These are phyloP conservation scores for Pseudocercospora cruenta DNA, from an alignment of 2,329 filamentous ascomycete genomes.

Conservation along the genomic window DNA sequence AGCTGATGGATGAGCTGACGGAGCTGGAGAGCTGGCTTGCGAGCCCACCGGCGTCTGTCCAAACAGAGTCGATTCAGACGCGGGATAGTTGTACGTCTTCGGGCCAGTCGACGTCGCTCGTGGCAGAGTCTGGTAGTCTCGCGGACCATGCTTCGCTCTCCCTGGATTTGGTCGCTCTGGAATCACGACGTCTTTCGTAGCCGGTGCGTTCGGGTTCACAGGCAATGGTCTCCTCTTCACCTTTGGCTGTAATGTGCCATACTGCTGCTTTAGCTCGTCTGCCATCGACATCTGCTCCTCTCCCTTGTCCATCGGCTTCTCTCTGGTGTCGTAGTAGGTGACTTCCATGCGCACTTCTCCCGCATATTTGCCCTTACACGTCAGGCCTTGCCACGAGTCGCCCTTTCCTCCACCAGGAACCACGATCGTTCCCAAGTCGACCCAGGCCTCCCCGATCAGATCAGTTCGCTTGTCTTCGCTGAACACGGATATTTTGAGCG, in stretches of 20 bases:
- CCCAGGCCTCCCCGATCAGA: constrained; percentile 90
- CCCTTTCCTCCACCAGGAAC: constrained; percentile 87
- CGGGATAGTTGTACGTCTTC: constrained; percentile 30
- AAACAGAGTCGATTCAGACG: constrained; percentile 28
- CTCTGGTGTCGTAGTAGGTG: constrained; percentile 90
- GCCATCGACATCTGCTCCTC: constrained; percentile 48
- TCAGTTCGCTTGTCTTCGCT: constrained; percentile 99
- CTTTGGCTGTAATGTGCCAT: constrained; percentile 28
- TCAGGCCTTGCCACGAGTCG: constrained; percentile 87
- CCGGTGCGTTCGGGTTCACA: constrained; percentile 65
- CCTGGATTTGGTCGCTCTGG: constrained; percentile 31
- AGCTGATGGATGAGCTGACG: constrained; percentile 8
- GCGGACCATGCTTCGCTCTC: constrained; percentile 40
- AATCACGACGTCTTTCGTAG: constrained; percentile 33
- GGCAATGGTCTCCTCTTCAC: constrained; percentile 86
- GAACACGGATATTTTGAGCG: constrained; percentile 93
- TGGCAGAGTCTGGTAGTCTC: constrained; percentile 33
- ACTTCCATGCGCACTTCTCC: constrained; percentile 93
- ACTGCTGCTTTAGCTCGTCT: constrained; percentile 33
- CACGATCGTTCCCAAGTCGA: constrained; percentile 80
- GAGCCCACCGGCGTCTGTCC: constrained; percentile 24
- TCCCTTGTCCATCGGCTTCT: constrained; percentile 73
- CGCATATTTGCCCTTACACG: constrained; percentile 90
- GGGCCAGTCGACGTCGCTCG: constrained; percentile 31
- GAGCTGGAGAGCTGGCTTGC: constrained; percentile 5